These are phyloP conservation scores for Calonectria naviculata DNA, from an alignment of 2,329 filamentous ascomycete species.

Conservation along the genomic window DNA sequence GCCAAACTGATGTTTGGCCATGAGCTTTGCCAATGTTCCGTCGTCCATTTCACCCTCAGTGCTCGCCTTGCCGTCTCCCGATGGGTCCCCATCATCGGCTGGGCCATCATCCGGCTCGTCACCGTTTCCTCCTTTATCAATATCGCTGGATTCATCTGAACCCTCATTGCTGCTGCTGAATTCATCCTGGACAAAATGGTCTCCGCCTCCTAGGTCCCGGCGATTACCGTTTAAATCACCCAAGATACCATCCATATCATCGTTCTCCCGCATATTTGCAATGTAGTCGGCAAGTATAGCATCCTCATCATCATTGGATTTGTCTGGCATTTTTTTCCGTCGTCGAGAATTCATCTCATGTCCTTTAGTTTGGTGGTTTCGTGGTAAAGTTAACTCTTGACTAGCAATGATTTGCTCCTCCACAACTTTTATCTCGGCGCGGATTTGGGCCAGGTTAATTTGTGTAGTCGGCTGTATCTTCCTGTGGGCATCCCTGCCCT, in stretches of 20 bases:
- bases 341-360: conserved; percentile 30
- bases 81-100: background rate
- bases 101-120: background rate
- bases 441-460: conserved; percentile 43
- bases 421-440: conserved; percentile 46
- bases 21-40: conserved; percentile 37
- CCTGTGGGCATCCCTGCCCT: conserved; percentile 58
- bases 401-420: conserved; percentile 31
- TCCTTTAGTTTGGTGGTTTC: background rate
- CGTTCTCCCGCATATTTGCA: conserved; percentile 68
- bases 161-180: background rate
- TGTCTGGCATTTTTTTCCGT: conserved; percentile 28
- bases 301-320: conserved; percentile 56
- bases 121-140: background rate
- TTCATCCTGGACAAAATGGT: conserved; percentile 28
- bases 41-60: conserved; percentile 39
- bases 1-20: conserved; percentile 34
- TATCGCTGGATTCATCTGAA: background rate
- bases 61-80: conserved; percentile 10
- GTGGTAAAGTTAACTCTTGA: conserved; percentile 1
- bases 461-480: conserved; percentile 27
- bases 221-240: conserved; percentile 67
- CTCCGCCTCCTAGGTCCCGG: conserved; percentile 42
- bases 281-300: conserved; percentile 77
- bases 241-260: conserved; percentile 69